Base-by-base conservation (phyloP, 345 rosid genomes). In the Citrus reticulata region DNA sequence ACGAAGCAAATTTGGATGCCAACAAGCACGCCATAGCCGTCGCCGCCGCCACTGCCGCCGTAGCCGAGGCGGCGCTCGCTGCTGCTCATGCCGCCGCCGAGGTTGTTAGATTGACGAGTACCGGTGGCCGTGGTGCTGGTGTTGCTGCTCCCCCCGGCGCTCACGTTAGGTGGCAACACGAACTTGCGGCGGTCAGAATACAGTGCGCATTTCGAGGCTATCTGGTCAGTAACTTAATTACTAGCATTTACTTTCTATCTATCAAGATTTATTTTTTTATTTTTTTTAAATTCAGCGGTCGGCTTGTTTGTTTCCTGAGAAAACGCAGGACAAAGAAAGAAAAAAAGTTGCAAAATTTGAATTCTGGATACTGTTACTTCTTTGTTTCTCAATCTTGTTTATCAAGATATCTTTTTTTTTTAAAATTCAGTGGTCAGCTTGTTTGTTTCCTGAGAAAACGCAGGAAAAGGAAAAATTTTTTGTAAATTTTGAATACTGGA, bases 31-130 rank as follows among this genome's bases (percentile, higher is more conserved):
- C 99, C 24, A 87, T 92, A 77, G 98, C 95, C 4, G 98, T 96
- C 6, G 99, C 98, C 6, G 89, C 95, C 2, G 99, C 99, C 62
- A 93, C 95, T 3, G 95, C 98, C 3, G 98, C 93, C 0, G 98
- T 89, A 4, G 98, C 98, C 13, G 95, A 94, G 80, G 98, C 98
- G 0, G 98, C 99, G 1, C 89, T 94, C 5, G 93, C 95, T 0
- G 97, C 98, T 2, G 98, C 98, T 14, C 93, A 90, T 72, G 98
- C 98, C 0, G 99, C 99, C 6, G 97, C 99, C 0, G 97, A 97
- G 82, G 98, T 93, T 1, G 98, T 94, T 22, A 86, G 97, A 74
- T 89, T 97, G 57, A 97, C 98, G 3, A 86, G 89, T 24, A 83
- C 88, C 3, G 85, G 78, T 22, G 83, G 82, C 30, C 85, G 80